Evolutionary conservation across 306 rosid species (phyloP), one percentile per base, ranked within the genome.

Genomic region (Cercis canadensis): DNA sequence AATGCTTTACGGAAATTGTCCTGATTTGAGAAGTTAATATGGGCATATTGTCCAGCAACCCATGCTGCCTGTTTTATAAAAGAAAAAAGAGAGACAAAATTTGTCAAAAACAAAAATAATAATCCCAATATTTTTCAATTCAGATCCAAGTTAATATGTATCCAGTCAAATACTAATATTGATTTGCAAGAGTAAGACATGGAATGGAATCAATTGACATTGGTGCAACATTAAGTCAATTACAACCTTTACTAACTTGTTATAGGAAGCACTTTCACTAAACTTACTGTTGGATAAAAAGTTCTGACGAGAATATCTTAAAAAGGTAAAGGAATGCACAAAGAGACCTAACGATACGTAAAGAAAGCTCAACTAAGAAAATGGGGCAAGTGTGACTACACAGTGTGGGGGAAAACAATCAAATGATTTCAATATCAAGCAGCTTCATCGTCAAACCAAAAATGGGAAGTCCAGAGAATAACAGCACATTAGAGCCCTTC

Each of bases 41-140:
- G 86, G 50, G 96, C 96, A 77, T 93, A 93, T 69, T 93, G 98
- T 82, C 98, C 98, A 2, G 97, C 90, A 75, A 93, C 98, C 98
- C 98, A 93, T 61, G 98, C 96, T 10, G 98, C 97, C 98, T 93
- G 75, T 75, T 65, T 73, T 67, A 51, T 77, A 74, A 73, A 62
- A 45, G 29, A 17, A 14, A 56, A 64, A 15, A 31, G 55, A 62
- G 18, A 11, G 59, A 51, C 44, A 65, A 47, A 66, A 39, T 11
- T 45, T 37, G 43, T 37, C 29, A 24, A 24, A 24, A 24, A 24
- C 29, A 24, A 24, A n/a, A 24, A 24, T 24, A 3, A 24, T 24
- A 24, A 1, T 24, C 3, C 29, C 29, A 24, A 24, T 1, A 24
- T 24, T 16, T 36, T 69, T 46, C 36, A 11, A 46, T 24, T 63